A percentile compares a stretch with the other conserved stretches of the same genome.
Conservation (phyloP, 345 rosid genomes). For the Camelina sativa region DNA sequence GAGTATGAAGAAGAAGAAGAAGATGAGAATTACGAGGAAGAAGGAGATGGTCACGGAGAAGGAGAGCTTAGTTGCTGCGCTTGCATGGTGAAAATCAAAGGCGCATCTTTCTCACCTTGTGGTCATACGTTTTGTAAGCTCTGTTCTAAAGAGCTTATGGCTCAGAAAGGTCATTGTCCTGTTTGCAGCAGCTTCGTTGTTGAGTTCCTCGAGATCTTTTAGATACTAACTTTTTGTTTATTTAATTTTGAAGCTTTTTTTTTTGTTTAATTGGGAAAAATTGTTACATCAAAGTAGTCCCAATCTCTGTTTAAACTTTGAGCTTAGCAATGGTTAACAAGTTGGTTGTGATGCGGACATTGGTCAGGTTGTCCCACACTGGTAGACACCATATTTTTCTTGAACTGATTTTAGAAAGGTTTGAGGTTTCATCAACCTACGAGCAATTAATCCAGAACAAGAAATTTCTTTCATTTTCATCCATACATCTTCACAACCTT, state of each 20-base stretch:
- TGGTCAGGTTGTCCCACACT: constrained; percentile 69
- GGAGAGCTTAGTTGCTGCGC: constrained; percentile 73
- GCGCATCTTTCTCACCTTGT: constrained; percentile 85
- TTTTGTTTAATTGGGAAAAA: neutral
- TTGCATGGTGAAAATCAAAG: constrained; percentile 84
- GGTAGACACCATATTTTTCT: too few species aligned
- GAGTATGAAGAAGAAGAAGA: constrained; percentile 51
- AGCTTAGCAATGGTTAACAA: constrained; percentile 34
- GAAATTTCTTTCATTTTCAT: too few species aligned
- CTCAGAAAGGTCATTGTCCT: constrained; percentile 88
- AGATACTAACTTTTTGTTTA: constrained; percentile 6
- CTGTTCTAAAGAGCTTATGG: constrained; percentile 94
- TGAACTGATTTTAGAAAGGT: too few species aligned
- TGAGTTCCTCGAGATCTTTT: constrained; percentile 89
- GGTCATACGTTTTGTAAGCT: constrained; percentile 92
- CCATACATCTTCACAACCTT: too few species aligned
- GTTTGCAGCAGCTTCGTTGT: constrained; percentile 78
- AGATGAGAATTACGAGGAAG: constrained; percentile 47
- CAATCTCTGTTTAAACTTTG: neutral
- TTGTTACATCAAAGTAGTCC: constrained; percentile 10
- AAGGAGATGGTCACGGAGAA: constrained; percentile 41
- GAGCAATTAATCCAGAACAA: too few species aligned
- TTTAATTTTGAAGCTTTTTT: neutral
- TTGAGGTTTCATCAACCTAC: too few species aligned
- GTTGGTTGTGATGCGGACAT: constrained; percentile 39